These are phyloP conservation scores for Penicillium sp. DNA, from an alignment of 2,329 filamentous ascomycete genomes.

Conservation along the genomic window DNA sequence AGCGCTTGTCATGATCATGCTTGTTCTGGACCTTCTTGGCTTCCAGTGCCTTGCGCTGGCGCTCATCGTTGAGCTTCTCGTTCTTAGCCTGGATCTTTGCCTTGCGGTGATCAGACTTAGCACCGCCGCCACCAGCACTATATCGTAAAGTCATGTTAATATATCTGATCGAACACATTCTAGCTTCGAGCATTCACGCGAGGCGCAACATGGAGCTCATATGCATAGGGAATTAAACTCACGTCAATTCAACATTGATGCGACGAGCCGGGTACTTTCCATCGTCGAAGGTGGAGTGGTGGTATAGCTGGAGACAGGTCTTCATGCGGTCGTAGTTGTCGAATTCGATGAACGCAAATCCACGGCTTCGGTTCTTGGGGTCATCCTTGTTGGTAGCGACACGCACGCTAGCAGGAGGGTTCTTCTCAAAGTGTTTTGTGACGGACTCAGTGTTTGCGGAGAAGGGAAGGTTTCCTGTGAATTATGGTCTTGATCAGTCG, in stretches of 20 bases:
- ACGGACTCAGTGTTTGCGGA: slow-evolving; percentile 71
- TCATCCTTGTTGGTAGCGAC: slow-evolving; percentile 68
- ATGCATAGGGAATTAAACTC: slow-evolving; percentile 37
- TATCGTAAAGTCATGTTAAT: neutral
- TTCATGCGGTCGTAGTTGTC: slow-evolving; percentile 84
- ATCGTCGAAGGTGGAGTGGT: slow-evolving; percentile 75
- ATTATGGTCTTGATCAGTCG: slow-evolving; percentile 5
- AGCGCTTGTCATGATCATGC: neutral
- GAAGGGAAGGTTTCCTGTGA: slow-evolving; percentile 81
- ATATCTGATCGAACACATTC: neutral
- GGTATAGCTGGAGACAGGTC: slow-evolving; percentile 85
- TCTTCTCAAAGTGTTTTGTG: slow-evolving; percentile 72
- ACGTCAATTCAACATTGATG: slow-evolving; percentile 93
- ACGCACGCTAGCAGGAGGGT: slow-evolving; percentile 70
- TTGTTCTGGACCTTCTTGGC: slow-evolving; percentile 45
- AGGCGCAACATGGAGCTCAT: neutral
- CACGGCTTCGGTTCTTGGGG: slow-evolving; percentile 63
- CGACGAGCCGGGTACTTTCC: slow-evolving; percentile 61
- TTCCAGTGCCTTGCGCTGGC: slow-evolving; percentile 54
- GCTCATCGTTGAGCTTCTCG: slow-evolving; percentile 73
- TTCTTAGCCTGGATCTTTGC: slow-evolving; percentile 86
- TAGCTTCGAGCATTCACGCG: neutral
- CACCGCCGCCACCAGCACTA: slow-evolving; percentile 76
- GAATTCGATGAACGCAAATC: slow-evolving; percentile 89
- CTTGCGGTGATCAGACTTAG: slow-evolving; percentile 68